Conservation (phyloP, 2,329 filamentous ascomycete species). For the Chrysoporthe deuterocubensis region DNA sequence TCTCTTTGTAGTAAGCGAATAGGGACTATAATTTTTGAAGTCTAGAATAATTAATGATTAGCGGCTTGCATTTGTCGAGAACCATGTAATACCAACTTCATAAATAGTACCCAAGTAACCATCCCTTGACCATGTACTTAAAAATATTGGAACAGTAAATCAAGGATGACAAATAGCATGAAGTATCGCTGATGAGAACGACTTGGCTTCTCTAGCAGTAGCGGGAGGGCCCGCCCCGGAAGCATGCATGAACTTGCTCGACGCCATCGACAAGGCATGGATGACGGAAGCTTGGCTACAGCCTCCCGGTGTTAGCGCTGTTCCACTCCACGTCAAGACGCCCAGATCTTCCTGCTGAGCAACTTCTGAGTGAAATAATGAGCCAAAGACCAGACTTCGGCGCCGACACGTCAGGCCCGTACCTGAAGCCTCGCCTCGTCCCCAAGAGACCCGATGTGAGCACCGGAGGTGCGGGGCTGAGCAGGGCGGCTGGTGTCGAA, state of each 20-base stretch:
- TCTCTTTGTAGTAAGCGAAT: too few species aligned
- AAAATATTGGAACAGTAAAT: not conserved
- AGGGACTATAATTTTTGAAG: too few species aligned
- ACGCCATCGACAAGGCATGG: not conserved
- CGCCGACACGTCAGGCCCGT: not conserved
- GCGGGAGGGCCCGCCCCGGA: not conserved
- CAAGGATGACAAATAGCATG: too few species aligned
- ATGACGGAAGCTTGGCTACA: too few species aligned
- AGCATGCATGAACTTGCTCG: slow-evolving; percentile 1
- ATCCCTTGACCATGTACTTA: not conserved
- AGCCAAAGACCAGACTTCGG: slow-evolving; percentile 1
- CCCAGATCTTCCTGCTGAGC: not conserved
- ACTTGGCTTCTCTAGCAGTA: not conserved
- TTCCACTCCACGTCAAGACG: not conserved
- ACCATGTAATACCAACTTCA: too few species aligned
- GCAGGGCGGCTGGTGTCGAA: not conserved
- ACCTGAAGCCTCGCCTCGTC: not conserved
- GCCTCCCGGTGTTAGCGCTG: not conserved
- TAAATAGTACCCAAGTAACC: too few species aligned
- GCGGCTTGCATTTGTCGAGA: too few species aligned
- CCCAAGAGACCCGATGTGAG: not conserved
- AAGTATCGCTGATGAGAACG: too few species aligned
- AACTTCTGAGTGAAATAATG: not conserved
- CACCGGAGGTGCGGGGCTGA: not conserved
- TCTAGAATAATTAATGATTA: too few species aligned